phyloP scores from a whole-genome alignment of 768 basidiomycete species.

The Kwoniella sp. region DNA sequence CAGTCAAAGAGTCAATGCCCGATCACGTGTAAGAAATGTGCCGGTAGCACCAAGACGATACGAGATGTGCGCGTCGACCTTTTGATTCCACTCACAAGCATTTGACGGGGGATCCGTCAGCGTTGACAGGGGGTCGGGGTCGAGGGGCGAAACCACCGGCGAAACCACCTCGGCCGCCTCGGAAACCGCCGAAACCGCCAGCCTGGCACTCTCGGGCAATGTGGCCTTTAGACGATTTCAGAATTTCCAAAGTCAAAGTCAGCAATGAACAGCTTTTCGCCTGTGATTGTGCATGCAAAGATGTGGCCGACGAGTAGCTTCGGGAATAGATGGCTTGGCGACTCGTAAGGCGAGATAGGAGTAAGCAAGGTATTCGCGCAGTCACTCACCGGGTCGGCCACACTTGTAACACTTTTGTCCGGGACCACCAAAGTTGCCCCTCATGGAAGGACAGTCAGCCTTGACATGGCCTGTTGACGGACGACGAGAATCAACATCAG shows the following conservation, averaged over 20 bases:
- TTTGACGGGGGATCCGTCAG: constrained; percentile 52
- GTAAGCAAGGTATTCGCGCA: constrained; percentile 55
- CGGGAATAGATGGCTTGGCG: background rate
- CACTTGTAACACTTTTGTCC: constrained; percentile 83
- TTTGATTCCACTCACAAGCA: constrained; percentile 46
- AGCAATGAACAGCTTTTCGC: background rate
- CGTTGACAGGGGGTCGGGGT: constrained; percentile 31
- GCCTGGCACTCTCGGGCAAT: constrained; percentile 33
- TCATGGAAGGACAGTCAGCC: constrained; percentile 47
- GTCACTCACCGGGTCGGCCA: constrained; percentile 77
- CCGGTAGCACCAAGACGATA: no score
- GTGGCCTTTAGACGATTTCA: constrained; percentile 29
- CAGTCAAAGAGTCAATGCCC: constrained; percentile 3
- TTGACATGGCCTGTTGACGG: constrained; percentile 44
- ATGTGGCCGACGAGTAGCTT: constrained; percentile 5
- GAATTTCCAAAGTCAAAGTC: background rate
- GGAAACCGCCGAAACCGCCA: constrained; percentile 33
- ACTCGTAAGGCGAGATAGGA: background rate
- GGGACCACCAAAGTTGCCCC: constrained; percentile 28
- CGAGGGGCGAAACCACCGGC: constrained; percentile 26
- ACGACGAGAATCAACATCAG: constrained; percentile 55
- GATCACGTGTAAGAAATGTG: background rate
- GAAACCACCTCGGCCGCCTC: constrained; percentile 41
- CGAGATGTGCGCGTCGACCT: no score
- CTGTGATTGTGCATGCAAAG: no score